Base-by-base conservation (phyloP, 2,329 filamentous ascomycete species). In the Sarocladiaceae sp. region DNA sequence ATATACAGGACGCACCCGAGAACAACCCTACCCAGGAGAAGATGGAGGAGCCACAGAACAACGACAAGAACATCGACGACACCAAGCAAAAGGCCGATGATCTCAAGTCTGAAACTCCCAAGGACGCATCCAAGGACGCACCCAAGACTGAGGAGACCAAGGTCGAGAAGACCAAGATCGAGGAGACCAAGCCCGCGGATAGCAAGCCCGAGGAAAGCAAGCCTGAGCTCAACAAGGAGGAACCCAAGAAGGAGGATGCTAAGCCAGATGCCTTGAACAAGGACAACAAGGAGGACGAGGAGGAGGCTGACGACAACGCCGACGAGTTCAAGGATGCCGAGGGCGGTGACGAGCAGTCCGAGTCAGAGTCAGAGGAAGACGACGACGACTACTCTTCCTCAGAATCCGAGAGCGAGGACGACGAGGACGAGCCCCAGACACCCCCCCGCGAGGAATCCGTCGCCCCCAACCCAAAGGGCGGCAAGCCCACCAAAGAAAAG, bases 351-450 rank as follows among this genome's bases (percentile, higher is more conserved):
- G 51, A 40, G 18, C 39, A 53, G 10, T 28, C 36, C 15, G 47
- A 51, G n/a, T 40, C 23, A 12, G 47, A 53, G 10, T 28, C 36
- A 17, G 47, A 51, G n/a, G 48, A 31, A 12, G 49, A 48, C 25
- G 39, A 49, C 6, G 52, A 53, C 29, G 29, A 44, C 17, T 42
- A 52, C n/a, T 37, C 35, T 6, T 29, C 11, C 12, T 48, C 37
- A 29, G 50, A 55, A 10, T 36, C 44, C 10, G 53, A 55, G 22
- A 46, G 28, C 20, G 54, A 56, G 20, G 26, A 37, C 11, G 54
- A 56, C 29, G 52, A 56, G 3, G 49, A 56, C 8, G 54, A 56
- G 51, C 54, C 54, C 5, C 26, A 49, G n/a, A 55, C 54, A 12
- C 54, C 54, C 15, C 36, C 51, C 33, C 52, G 33, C 23, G 48